Evolutionary conservation across 2,329 filamentous ascomycete genomes (phyloP).

Genomic region (Pseudogymnoascus sp.): DNA sequence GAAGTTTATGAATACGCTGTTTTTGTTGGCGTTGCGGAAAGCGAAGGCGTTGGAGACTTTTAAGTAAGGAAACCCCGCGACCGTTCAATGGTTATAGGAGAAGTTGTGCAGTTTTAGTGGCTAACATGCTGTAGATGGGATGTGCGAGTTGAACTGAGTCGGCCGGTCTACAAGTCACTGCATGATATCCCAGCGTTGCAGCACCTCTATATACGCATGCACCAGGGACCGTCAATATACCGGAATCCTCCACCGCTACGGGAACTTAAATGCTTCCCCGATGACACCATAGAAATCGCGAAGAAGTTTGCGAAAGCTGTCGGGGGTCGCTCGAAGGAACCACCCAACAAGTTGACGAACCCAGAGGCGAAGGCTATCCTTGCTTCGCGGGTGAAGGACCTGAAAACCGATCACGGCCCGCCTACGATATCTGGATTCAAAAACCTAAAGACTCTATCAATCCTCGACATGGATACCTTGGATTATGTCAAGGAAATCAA

Average conservation of each 20-base stretch:
- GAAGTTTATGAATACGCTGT: conserved; percentile 56
- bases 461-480: conserved; percentile 55
- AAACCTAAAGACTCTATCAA: conserved; percentile 43
- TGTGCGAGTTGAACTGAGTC: conserved; percentile 54
- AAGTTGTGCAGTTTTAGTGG: background rate
- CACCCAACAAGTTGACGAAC: background rate
- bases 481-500: conserved; percentile 50
- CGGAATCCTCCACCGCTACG: conserved; percentile 40
- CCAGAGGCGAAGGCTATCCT: background rate
- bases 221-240: conserved; percentile 50
- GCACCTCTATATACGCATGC: conserved; percentile 51
- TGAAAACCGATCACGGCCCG: conserved; percentile 32
- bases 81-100: background rate
- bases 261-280: background rate
- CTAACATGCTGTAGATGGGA: conserved; percentile 45
- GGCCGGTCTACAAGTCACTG: conserved; percentile 49
- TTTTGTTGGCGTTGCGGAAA: conserved; percentile 50
- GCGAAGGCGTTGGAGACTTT: conserved; percentile 50
- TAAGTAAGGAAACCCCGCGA: conserved; percentile 34
- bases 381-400: background rate
- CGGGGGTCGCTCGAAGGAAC: background rate
- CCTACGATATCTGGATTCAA: conserved; percentile 52
- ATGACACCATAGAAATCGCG: background rate
- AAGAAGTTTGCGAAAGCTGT: background rate
- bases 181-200: conserved; percentile 47